Evolutionary conservation across 768 basidiomycete genomes (phyloP).

Genomic region (Rhodotorula kratochvilovae): DNA sequence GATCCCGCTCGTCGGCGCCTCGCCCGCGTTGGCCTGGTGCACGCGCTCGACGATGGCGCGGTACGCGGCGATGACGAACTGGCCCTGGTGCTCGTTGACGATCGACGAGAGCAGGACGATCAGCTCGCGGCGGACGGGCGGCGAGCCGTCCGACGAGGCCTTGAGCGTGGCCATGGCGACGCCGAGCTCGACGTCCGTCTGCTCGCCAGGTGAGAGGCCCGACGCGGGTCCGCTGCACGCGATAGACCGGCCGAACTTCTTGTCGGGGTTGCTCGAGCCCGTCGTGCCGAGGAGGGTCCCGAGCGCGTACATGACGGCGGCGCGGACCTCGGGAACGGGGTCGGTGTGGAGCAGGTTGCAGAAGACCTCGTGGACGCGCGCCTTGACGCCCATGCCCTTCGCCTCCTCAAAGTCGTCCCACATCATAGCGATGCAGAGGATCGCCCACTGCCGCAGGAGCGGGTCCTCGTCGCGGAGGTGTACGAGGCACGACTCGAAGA

Average conservation of each 20-base stretch:
- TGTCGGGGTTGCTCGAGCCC: conserved; percentile 63
- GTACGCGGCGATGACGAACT: conserved; percentile 95
- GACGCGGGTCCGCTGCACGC: conserved; percentile 29
- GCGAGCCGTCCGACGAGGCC: conserved; percentile 88
- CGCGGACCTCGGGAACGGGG: conserved; percentile 86
- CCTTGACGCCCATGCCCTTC: conserved; percentile 74
- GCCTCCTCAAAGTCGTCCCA: conserved; percentile 92
- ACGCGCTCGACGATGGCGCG: conserved; percentile 85
- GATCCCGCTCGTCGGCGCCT: conserved; percentile 2
- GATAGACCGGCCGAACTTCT: conserved; percentile 47
- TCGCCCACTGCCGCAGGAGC: conserved; percentile 86
- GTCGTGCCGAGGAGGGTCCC: conserved; percentile 89
- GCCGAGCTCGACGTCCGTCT: conserved; percentile 69
- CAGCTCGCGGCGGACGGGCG: conserved; percentile 92
- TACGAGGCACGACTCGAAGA: conserved; percentile 81
- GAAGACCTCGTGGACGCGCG: conserved; percentile 66
- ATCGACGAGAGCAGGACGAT: conserved; percentile 84
- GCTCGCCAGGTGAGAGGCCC: conserved; percentile 41
- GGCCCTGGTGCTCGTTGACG: conserved; percentile 93
- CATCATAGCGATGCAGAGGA: conserved; percentile 86
- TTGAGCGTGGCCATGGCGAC: conserved; percentile 84
- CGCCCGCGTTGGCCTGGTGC: conserved; percentile 16
- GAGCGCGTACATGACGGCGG: conserved; percentile 82
- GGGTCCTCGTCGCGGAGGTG: conserved; percentile 85
- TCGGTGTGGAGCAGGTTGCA: conserved; percentile 68